A percentile compares a stretch with the other conserved stretches of the same genome.
These are phyloP conservation scores for Russula ochroleuca DNA, from an alignment of 768 basidiomycete species.

Conservation along the genomic window DNA sequence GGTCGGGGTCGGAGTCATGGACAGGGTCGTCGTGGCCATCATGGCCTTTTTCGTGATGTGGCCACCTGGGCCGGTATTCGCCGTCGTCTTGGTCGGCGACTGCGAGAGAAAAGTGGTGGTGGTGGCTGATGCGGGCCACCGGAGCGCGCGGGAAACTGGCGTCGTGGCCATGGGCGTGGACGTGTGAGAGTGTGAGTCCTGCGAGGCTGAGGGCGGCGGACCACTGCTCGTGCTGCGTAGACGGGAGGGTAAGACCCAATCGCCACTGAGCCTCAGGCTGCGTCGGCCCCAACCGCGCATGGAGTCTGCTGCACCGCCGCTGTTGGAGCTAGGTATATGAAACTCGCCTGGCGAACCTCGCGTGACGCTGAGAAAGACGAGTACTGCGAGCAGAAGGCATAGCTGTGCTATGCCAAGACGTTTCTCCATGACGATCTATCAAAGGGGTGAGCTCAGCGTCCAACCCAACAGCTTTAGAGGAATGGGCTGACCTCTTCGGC, in stretches of 20 bases:
- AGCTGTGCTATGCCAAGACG: conserved; percentile 86
- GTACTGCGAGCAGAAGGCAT: conserved; percentile 72
- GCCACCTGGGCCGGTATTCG: not conserved
- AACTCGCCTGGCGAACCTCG: conserved; percentile 54
- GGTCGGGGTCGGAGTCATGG: conserved; percentile 28
- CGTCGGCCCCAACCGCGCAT: conserved; percentile 54
- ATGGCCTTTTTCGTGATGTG: not conserved
- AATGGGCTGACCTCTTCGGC: conserved; percentile 62
- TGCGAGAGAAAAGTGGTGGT: not conserved
- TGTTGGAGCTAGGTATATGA: conserved; percentile 15
- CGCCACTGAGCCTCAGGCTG: conserved; percentile 53
- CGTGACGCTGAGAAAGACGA: conserved; percentile 83
- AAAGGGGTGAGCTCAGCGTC: not conserved
- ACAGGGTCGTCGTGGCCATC: conserved; percentile 16
- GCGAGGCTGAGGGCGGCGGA: conserved; percentile 10
- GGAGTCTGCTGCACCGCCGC: conserved; percentile 30
- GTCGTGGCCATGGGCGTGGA: not conserved
- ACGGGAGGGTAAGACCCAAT: conserved; percentile 40
- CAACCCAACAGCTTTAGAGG: not conserved
- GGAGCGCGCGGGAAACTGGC: not conserved
- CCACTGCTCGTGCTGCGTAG: conserved; percentile 37
- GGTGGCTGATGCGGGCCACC: conserved; percentile 14
- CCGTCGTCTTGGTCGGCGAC: not conserved
- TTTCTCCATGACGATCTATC: conserved; percentile 80
- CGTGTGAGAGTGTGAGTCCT: not conserved